Evolutionary conservation across 495 filamentous ascomycete species (phyloP).

Genomic region (Xylaria nigripes): DNA sequence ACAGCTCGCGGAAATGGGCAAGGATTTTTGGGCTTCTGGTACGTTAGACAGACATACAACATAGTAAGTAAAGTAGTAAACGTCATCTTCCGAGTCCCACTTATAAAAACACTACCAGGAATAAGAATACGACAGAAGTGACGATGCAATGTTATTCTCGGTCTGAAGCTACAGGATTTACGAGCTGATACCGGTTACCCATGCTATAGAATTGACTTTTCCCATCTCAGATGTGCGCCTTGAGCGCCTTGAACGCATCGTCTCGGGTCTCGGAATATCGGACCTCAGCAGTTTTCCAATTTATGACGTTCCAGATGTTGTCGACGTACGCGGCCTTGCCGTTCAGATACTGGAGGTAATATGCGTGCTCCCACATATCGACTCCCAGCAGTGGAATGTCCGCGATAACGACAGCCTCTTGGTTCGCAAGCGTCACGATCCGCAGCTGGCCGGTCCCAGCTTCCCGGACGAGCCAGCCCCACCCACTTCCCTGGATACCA

Average conservation of each 20-base stretch:
- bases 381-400: constrained; percentile 83
- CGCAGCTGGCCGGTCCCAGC: constrained; percentile 60
- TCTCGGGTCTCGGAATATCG: constrained; percentile 49
- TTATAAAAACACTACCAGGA: too few relatives aligned
- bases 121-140: background rate
- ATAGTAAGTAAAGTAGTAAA: too few relatives aligned
- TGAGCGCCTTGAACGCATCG: constrained; percentile 29
- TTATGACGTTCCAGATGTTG: constrained; percentile 94
- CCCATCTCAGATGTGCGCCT: constrained; percentile 22
- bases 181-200: too few relatives aligned
- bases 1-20: too few relatives aligned
- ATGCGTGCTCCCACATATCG: constrained; percentile 83
- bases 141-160: background rate
- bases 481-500: constrained; percentile 52
- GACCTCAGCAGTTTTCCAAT: constrained; percentile 92
- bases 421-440: constrained; percentile 80
- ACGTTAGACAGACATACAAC: too few relatives aligned
- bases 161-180: too few relatives aligned
- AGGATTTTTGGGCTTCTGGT: too few relatives aligned
- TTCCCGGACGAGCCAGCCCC: constrained; percentile 89
- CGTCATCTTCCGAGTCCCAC: too few relatives aligned
- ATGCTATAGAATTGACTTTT: background rate
- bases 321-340: constrained; percentile 97
- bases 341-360: constrained; percentile 90
- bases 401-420: constrained; percentile 86